A percentile compares a stretch with the other conserved stretches of the same genome.
Evolutionary conservation across 768 basidiomycete genomes (phyloP).

Genomic region (Fomitopsis pulvina): DNA sequence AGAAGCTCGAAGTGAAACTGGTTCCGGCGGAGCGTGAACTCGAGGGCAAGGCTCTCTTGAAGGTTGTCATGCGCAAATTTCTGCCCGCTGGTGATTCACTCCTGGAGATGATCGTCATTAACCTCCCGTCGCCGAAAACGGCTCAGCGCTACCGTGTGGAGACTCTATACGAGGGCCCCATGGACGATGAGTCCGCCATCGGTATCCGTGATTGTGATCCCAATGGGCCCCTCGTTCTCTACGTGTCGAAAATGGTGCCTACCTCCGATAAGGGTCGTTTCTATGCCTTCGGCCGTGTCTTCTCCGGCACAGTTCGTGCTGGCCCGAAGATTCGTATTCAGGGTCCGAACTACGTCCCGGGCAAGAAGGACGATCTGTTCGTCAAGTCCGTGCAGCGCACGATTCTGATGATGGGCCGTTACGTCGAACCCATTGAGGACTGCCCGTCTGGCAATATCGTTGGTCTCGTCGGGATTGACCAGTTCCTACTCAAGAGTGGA

Average conservation of each 20-base stretch:
- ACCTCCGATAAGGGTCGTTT: slow-evolving; percentile 99
- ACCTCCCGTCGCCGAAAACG: slow-evolving; percentile 94
- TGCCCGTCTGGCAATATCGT: slow-evolving; percentile 98
- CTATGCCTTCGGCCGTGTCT: slow-evolving; percentile 99
- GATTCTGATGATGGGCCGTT: slow-evolving; percentile 99
- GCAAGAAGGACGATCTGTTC: slow-evolving; percentile 98
- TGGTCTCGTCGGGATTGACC: slow-evolving; percentile 99
- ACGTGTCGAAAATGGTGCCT: slow-evolving; percentile 99
- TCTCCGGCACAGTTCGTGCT: slow-evolving; percentile 94
- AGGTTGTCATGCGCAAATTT: slow-evolving; percentile 99
- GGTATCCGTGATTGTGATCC: slow-evolving; percentile 98
- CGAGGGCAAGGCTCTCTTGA: slow-evolving; percentile 94
- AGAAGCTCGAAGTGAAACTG: slow-evolving; percentile 94
- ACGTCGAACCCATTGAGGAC: slow-evolving; percentile 97
- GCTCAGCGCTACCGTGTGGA: slow-evolving; percentile 99
- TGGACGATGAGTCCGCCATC: slow-evolving; percentile 99
- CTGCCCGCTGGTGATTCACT: slow-evolving; percentile 97
- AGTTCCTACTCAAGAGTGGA: slow-evolving; percentile 99
- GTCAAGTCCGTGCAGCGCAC: slow-evolving; percentile 98
- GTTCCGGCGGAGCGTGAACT: slow-evolving; percentile 83
- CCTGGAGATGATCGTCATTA: slow-evolving; percentile 99
- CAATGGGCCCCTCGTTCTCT: slow-evolving; percentile 91
- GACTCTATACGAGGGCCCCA: slow-evolving; percentile 98
- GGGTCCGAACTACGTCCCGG: slow-evolving; percentile 97
- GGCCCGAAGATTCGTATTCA: slow-evolving; percentile 99